phyloP scores from a whole-genome alignment of 345 rosid species.

The Murraya paniculata region DNA sequence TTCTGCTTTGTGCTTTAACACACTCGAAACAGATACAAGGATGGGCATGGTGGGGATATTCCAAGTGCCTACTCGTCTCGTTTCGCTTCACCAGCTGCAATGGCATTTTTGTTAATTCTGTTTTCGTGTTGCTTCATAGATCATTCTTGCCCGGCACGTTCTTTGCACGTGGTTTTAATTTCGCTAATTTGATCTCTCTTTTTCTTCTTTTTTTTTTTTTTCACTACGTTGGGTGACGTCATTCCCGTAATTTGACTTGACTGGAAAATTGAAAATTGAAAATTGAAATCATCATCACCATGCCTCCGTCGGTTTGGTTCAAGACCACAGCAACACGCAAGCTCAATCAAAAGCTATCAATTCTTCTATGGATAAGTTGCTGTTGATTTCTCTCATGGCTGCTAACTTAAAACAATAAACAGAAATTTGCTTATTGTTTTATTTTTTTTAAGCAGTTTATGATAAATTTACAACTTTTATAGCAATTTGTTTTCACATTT shows the following conservation, averaged over 20 bases:
- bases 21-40: not conserved
- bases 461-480: not conserved
- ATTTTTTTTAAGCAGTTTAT: no score
- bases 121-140: no score
- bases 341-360: no score
- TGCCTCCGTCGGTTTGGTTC: not conserved
- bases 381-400: no score
- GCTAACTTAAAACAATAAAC: not conserved
- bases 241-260: not conserved
- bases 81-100: not conserved
- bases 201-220: not conserved
- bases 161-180: constrained; percentile 22
- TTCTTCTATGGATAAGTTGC: no score
- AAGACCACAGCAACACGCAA: not conserved
- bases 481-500: not conserved
- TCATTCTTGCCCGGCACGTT: constrained; percentile 11
- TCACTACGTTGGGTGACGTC: not conserved
- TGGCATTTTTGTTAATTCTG: constrained; percentile 12
- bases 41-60: constrained; percentile 6
- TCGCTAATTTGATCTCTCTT: not conserved
- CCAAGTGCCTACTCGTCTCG: not conserved
- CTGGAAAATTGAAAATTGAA: not conserved
- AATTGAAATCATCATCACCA: no score
- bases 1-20: not conserved
- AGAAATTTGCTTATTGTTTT: no score